A percentile compares a stretch with the other conserved stretches of the same genome.
phyloP scores from a whole-genome alignment of 306 rosid genomes.

The Trifolium pratense region DNA sequence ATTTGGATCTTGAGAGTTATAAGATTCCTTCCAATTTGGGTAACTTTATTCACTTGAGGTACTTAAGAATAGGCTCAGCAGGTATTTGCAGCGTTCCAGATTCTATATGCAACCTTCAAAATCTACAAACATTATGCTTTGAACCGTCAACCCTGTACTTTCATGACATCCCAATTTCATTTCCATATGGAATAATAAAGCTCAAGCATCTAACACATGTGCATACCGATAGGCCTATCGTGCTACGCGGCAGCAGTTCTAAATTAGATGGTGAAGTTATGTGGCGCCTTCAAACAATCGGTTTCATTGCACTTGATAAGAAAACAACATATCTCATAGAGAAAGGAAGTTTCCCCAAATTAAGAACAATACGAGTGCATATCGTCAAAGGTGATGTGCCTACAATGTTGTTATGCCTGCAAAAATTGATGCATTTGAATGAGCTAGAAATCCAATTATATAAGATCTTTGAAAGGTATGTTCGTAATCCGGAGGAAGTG shows the following conservation, averaged over 20 bases:
- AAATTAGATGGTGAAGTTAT: not conserved
- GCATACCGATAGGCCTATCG: not conserved
- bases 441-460: conserved; percentile 1
- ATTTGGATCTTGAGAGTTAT: not conserved
- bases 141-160: rapidly evolving
- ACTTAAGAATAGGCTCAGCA: conserved; percentile 1
- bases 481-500: too few species aligned
- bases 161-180: not conserved
- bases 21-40: conserved; percentile 19
- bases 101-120: conserved; percentile 35
- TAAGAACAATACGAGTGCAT: not conserved
- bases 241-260: not conserved
- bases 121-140: conserved; percentile 31
- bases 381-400: not conserved
- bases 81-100: conserved; percentile 36
- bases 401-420: not conserved
- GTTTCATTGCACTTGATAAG: not conserved
- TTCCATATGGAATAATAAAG: conserved; percentile 6
- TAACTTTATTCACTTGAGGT: conserved; percentile 35
- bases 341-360: conserved; percentile 11
- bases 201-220: conserved; percentile 26
- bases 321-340: not conserved
- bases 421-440: conserved; percentile 9
- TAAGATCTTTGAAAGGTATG: too few species aligned
- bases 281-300: conserved; percentile 35